Evolutionary conservation across 106 monocot genomes (phyloP), one percentile per base, ranked within the genome.

Genomic region (Narthecium ossifragum): DNA sequence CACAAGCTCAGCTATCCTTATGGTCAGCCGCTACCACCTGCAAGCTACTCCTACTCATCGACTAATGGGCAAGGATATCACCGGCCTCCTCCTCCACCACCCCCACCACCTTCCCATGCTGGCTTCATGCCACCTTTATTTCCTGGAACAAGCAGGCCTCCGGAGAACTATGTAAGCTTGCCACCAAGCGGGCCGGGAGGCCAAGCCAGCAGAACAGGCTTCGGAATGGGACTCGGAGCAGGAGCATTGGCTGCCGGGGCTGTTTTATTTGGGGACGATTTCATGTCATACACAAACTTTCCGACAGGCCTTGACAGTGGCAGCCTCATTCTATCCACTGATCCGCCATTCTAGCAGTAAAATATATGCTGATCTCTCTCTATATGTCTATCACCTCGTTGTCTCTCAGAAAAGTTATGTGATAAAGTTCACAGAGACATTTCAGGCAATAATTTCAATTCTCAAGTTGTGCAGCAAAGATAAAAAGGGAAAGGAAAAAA

Each of bases 211-310:
- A 36, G 61, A 8, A 34, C 60, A 8, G 73, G 64, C 5, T 76
- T 82, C 11, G 79, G 76, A 8, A 46, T 66, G 57, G 90, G 77
- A 28, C 55, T 80, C 4, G 87, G 80, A 1, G 80, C 78, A 0
- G 86, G 80, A 55, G 79, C 91, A 14, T 50, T 92, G 62, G 86
- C 86, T 31, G 86, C 92, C 0, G 83, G 84, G 2, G 83, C 80
- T 15, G 71, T 75, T 47, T 71, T 92, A 50, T 92, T 92, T 49
- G 92, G 92, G 1, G 80, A 92, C 40, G 83, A 92, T 59, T 87
- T 86, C 77, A 63, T 84, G 70, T 72, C 76, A n/a, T 66, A 54
- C 4, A 24, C 65, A 8, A 68, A 37, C 49, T 65, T 72, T 15
- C 73, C 60, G 1, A 2, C 46, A 36, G 62, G 69, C 23, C 59